Conservation (phyloP, 805 yeast species). For the Hermanozyma aechmeae region DNA sequence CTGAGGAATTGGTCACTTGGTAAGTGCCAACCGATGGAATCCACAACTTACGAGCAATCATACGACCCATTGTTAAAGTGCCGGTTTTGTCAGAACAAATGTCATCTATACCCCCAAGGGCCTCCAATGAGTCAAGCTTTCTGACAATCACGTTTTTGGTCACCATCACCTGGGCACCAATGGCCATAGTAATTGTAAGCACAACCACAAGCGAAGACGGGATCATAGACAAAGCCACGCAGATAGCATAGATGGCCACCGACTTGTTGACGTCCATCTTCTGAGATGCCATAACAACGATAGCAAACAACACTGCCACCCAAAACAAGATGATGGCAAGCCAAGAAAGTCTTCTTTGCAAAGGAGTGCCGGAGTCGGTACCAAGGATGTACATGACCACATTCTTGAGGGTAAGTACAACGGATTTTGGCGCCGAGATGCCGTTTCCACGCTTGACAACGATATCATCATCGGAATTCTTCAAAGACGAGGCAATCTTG, state of each 20-base stretch:
- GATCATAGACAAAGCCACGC: constrained; percentile 33
- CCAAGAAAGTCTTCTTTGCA: constrained; percentile 38
- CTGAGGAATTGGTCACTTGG: constrained; percentile 21
- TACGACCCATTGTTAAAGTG: constrained; percentile 29
- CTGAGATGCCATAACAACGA: constrained; percentile 29
- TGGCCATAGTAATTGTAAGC: constrained; percentile 32
- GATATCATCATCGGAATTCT: constrained; percentile 11
- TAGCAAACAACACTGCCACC: constrained; percentile 32
- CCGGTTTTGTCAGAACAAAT: constrained; percentile 35
- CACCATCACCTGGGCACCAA: constrained; percentile 31
- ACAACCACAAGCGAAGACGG: constrained; percentile 31
- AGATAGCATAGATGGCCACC: constrained; percentile 31
- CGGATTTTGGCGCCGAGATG: too few species aligned
- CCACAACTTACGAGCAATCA: constrained; percentile 30
- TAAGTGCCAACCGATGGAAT: constrained; percentile 25
- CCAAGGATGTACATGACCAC: constrained; percentile 38
- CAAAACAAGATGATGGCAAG: constrained; percentile 42
- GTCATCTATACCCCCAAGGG: constrained; percentile 29
- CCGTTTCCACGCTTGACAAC: constrained; percentile 16
- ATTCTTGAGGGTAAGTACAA: constrained; percentile 33
- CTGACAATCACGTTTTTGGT: constrained; percentile 25
- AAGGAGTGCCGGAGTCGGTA: constrained; percentile 37
- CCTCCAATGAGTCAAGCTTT: constrained; percentile 28
- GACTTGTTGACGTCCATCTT: constrained; percentile 21
- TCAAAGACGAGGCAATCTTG: constrained; percentile 27